Base-by-base conservation (phyloP, 176 grass and related monocot species). In the Cocos nucifera region DNA sequence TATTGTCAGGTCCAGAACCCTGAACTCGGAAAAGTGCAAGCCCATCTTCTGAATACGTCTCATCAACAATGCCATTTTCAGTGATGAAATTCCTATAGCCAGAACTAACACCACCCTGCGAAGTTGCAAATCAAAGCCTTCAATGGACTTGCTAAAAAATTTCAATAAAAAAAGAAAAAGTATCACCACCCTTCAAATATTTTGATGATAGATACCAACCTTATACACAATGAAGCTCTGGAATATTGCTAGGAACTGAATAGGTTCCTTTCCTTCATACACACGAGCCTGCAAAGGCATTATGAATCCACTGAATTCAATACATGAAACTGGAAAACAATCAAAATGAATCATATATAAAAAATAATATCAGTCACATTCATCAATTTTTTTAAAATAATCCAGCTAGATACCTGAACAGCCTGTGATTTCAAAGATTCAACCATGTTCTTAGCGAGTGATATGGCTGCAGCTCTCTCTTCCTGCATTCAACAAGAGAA, bases 1-100 rank as follows among this genome's bases (percentile, higher is more conserved):
- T 97, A 75, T 91, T 97, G 61, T 97, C 93, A 78, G 93, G 93
- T 75, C 93, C 93, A 59, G 84, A 91, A 51, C 93, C 93, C 77
- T 97, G 93, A 75, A 97, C 50, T 49, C 87, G 75, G 64, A 97
- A 97, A 69, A 97, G 81, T 57, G 75, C 93, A 57, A 92, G 25
- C 60, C 73, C 84, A 39, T 76, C 85, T 82, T 97, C 93, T 82
- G 87, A 97, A 76, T 97, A 97, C 57, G 81, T 86, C 22, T 83
- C 78, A 73, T 97, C 84, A 16, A 63, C 56, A 70, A 73, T 60
- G 65, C n/a, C 20, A 21, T 88, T 85, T 88, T 97, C 81, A 32
- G 84, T 61, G 62, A 91, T 65, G 71, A 70, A 88, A 58, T 84
- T 85, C 73, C 82, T 97, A 72, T 97, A 92, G 10, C 81, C 84